Evolutionary conservation across 352 stramenopile species (phyloP), one percentile per base, ranked within the genome.

Genomic region (Chrysophaeum taylorii): DNA sequence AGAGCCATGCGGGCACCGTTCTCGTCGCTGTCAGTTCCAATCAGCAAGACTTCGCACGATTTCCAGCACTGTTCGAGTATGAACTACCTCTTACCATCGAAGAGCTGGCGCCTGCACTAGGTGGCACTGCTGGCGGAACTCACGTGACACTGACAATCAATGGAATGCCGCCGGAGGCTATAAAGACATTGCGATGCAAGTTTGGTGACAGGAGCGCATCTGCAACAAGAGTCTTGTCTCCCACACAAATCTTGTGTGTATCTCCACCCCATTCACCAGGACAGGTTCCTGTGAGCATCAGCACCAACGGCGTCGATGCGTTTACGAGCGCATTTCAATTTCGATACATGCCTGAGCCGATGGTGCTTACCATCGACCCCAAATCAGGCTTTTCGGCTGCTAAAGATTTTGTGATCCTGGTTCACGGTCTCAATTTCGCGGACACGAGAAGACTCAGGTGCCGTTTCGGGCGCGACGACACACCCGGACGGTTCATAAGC

Each of bases 21-120:
- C 64, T 80, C 0, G 62, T 93, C 16, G 70, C 86, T 15, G 53
- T 93, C n/a, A 81, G 84, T n/a, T 63, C 88, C 2, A 93, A 92
- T 53, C 85, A 82, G 9, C 81, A 88, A 69, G 85, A 92, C 68
- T 86, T 86, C 64, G 60, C 85, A 0, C n/a, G n/a, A n/a, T n/a
- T n/a, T n/a, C n/a, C n/a, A n/a, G n/a, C n/a, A n/a, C n/a, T 73
- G 0, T 94, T 90, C 68, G 80, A 88, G 39, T 91, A 87, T 37
- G 73, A 80, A 41, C 45, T 81, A 14, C 73, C 84, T 21, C 64
- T 75, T 0, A 70, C 74, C 2, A 61, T 92, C 42, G 76, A 87
- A 62, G 18, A 37, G 0, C 48, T 90, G 2, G 38, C 52, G 0
- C 87, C 88, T 27, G 42, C 52, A 9, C 41, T 83, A 36, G 85